A percentile compares a stretch with the other conserved stretches of the same genome.
Conservation (phyloP, 2,329 filamentous ascomycete species). For the Fusarium dimerum region DNA sequence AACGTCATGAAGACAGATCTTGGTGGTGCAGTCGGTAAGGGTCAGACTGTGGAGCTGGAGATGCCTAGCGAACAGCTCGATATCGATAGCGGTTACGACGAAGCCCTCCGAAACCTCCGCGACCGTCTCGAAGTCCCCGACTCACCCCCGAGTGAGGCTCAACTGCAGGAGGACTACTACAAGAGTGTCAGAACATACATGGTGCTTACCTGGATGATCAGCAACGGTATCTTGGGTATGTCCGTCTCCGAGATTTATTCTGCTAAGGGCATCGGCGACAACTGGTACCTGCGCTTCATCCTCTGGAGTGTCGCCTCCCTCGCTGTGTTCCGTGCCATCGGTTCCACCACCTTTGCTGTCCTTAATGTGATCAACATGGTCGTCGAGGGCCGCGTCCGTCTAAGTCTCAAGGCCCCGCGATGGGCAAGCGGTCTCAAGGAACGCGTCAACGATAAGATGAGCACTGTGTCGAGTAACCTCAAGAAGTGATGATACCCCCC, state of each 20-base stretch:
- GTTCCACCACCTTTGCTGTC: constrained; percentile 77
- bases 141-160: constrained; percentile 65
- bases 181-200: constrained; percentile 96
- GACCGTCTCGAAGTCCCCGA: constrained; percentile 82
- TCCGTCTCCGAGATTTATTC: constrained; percentile 84
- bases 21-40: constrained; percentile 78
- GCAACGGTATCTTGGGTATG: constrained; percentile 93
- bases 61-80: constrained; percentile 98
- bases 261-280: constrained; percentile 69
- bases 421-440: constrained; percentile 49
- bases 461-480: constrained; percentile 49
- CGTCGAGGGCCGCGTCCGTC: constrained; percentile 77
- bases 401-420: constrained; percentile 56
- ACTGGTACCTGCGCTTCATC: constrained; percentile 91
- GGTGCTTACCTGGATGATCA: constrained; percentile 91
- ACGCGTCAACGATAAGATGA: constrained; percentile 49
- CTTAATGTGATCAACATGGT: constrained; percentile 82
- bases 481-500: constrained; percentile 31
- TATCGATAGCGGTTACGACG: constrained; percentile 96
- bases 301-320: constrained; percentile 87
- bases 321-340: constrained; percentile 85
- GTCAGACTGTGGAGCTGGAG: constrained; percentile 85
- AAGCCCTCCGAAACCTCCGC: constrained; percentile 91
- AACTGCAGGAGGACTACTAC: constrained; percentile 98
- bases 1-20: constrained; percentile 93